Evolutionary conservation across 768 basidiomycete genomes (phyloP), one percentile per base, ranked within the genome.

Genomic region (Pisolithus orientalis): DNA sequence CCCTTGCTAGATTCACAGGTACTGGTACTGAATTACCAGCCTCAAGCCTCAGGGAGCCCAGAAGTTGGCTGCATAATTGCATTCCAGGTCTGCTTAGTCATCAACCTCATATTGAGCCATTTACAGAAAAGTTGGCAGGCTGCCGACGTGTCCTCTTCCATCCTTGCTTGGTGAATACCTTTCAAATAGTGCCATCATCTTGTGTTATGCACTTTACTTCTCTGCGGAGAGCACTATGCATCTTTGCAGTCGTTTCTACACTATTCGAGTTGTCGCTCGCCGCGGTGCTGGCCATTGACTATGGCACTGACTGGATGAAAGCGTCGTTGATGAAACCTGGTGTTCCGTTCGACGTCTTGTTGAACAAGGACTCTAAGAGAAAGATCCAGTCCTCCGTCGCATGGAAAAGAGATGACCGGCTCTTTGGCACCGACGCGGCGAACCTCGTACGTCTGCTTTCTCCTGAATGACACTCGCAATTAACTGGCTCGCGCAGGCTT

Each of bases 241-340:
- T 68, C 28, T 47, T 66, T 34, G 11, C 61, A 16, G 44, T 68
- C 32, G 45, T 70, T 48, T n/a, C 59, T 21, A 57, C 39, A 13
- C 21, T 63, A 38, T 49, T 66, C 49, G 53, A 66, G 43, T 64
- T 72, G 40, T 71, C 75, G n/a, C 69, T 80, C 39, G 88, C 85
- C 21, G 83, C 94, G 3, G 80, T 98, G 11, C 80, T 99, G 45
- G 94, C 94, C 17, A 90, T 99, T 63, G 96, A 99, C 82, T 97
- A 96, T 80, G 96, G 96, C 65, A 82, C 90, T 16, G 96, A 98
- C 72, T 94, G 85, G 80, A 97, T 94, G 64, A 99, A 97, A 70
- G 90, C 93, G 28, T 94, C 94, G 4, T 74, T 98, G 52, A 87
- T 97, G 78, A 94, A 93, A 64, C 93, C 94, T 1, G 94, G 92